Evolutionary conservation across 805 yeast species (phyloP).

Genomic region (Yarrowia porcina): DNA sequence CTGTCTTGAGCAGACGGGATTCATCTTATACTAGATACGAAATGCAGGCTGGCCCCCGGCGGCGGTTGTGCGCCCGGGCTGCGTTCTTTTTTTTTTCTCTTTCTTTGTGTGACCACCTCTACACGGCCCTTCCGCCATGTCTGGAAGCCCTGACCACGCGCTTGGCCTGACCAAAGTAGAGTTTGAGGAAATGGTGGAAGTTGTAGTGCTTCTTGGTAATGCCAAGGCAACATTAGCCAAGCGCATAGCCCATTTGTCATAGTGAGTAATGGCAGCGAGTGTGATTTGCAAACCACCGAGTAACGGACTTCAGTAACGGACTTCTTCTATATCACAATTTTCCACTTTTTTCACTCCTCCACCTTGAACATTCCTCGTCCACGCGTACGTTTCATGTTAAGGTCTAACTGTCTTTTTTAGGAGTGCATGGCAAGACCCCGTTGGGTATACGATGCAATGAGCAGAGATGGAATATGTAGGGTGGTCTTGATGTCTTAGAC

Average conservation of each 20-base stretch:
- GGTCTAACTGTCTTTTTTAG: slow-evolving; percentile 12
- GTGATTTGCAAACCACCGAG: too few species aligned
- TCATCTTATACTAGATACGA: not conserved
- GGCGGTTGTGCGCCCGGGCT: too few species aligned
- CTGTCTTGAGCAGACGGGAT: too few species aligned
- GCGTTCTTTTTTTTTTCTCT: not conserved
- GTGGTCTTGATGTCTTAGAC: too few species aligned
- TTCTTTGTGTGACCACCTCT: not conserved
- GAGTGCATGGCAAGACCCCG: not conserved
- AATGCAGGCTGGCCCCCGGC: not conserved
- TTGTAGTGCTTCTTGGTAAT: slow-evolving; percentile 2
- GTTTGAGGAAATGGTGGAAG: not conserved
- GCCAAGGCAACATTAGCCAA: not conserved
- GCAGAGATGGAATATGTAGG: not conserved
- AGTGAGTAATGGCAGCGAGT: not conserved
- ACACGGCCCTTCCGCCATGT: not conserved
- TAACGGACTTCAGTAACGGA: too few species aligned
- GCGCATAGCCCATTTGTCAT: not conserved
- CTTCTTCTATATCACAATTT: too few species aligned
- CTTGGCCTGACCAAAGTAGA: not conserved
- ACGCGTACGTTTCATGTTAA: slow-evolving; percentile 13
- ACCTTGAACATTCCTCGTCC: not conserved
- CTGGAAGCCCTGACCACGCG: not conserved
- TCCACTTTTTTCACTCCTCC: too few species aligned
- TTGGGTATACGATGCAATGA: not conserved